A percentile compares a stretch with the other conserved stretches of the same genome.
These are phyloP conservation scores for Clitopilus hobsonii DNA, from an alignment of 768 basidiomycete species.

Conservation along the genomic window DNA sequence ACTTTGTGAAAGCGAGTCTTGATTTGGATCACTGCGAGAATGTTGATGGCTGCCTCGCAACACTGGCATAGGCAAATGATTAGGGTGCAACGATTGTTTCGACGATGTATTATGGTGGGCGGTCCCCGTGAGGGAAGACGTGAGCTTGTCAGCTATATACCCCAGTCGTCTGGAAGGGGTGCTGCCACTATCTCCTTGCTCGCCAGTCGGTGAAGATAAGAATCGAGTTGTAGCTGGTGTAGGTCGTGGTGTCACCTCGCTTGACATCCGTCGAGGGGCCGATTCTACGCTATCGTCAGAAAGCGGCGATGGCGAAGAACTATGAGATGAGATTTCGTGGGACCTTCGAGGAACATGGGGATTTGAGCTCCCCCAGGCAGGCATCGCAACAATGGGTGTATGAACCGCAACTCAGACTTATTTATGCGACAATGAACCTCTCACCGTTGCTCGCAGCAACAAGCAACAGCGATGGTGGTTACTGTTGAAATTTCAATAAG, in stretches of 20 bases:
- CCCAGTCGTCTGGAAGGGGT: slow-evolving; percentile 35
- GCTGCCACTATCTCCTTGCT: slow-evolving; percentile 25
- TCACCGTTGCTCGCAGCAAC: not conserved
- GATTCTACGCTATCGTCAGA: slow-evolving; percentile 29
- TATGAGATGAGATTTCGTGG: slow-evolving; percentile 21
- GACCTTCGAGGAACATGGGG: slow-evolving; percentile 31
- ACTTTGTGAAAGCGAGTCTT: slow-evolving; percentile 15
- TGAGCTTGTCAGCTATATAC: slow-evolving; percentile 39
- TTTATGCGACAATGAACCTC: not conserved
- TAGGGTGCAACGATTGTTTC: slow-evolving; percentile 25
- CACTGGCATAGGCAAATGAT: slow-evolving; percentile 17
- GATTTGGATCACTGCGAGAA: slow-evolving; percentile 29
- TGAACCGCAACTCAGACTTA: not conserved
- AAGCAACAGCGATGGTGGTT: not conserved
- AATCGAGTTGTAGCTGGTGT: slow-evolving; percentile 35
- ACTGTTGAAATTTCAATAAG: not conserved
- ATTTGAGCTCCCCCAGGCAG: slow-evolving; percentile 20
- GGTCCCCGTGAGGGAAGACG: slow-evolving; percentile 31
- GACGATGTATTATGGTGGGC: slow-evolving; percentile 17
- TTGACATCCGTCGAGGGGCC: slow-evolving; percentile 34
- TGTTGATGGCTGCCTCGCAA: slow-evolving; percentile 19
- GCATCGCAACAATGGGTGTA: not conserved
- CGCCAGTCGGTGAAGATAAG: slow-evolving; percentile 18
- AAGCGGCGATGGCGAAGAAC: slow-evolving; percentile 16
- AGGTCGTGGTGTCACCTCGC: slow-evolving; percentile 46